Conservation (phyloP, 352 stramenopile species). For the Globisporangium viniferum region DNA sequence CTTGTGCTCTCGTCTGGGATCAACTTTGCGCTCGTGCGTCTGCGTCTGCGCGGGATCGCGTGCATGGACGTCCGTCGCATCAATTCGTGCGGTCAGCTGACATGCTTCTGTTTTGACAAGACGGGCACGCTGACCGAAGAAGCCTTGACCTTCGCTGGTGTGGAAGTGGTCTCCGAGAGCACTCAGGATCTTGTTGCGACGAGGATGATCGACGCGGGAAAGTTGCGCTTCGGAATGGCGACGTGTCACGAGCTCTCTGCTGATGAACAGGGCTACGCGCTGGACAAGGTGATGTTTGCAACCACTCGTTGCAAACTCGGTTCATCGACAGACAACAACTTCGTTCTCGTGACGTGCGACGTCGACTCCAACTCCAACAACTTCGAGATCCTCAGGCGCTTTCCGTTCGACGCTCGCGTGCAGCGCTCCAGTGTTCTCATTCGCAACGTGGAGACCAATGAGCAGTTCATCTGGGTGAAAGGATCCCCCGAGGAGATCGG, state of each 20-base stretch:
- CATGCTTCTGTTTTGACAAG: constrained; percentile 83
- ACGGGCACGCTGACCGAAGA: constrained; percentile 73
- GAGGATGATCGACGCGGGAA: neutral
- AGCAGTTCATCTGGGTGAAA: constrained; percentile 44
- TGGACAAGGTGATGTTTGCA: constrained; percentile 56
- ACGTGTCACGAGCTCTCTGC: constrained; percentile 46
- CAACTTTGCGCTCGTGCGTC: constrained; percentile 44
- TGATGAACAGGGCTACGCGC: constrained; percentile 35
- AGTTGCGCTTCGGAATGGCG: constrained; percentile 33
- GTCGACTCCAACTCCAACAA: neutral
- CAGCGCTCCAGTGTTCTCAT: constrained; percentile 49
- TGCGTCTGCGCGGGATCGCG: constrained; percentile 38
- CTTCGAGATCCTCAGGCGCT: constrained; percentile 35
- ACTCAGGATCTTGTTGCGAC: neutral
- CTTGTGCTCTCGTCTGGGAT: constrained; percentile 52
- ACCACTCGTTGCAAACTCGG: constrained; percentile 18
- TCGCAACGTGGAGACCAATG: constrained; percentile 26
- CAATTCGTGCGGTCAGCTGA: constrained; percentile 61
- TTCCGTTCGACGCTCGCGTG: constrained; percentile 43
- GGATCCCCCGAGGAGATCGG: constrained; percentile 31
- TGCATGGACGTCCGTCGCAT: constrained; percentile 67
- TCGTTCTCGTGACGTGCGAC: constrained; percentile 22
- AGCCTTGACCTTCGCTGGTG: constrained; percentile 42
- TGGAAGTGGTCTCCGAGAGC: constrained; percentile 18
- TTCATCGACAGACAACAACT: constrained; percentile 7